phyloP scores from a whole-genome alignment of 768 basidiomycete species.

The Filobasidium wieringae region DNA sequence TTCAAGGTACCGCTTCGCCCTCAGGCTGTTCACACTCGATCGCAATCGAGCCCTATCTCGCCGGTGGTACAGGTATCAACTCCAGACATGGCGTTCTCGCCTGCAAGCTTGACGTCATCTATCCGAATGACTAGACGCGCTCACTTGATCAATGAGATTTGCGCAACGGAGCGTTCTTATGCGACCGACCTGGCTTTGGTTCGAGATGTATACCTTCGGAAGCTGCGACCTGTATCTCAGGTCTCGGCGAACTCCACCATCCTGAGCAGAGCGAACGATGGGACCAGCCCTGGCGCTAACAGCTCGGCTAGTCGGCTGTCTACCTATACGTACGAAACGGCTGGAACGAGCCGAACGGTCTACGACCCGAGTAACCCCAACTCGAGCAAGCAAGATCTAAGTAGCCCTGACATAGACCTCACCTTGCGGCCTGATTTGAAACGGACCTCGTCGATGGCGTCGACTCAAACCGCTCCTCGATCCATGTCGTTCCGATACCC shows the following conservation, averaged over 20 bases:
- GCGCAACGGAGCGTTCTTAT: slow-evolving; percentile 35
- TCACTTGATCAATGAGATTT: slow-evolving; percentile 38
- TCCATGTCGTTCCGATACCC: background rate
- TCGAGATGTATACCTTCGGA: slow-evolving; percentile 34
- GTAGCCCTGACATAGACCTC: background rate
- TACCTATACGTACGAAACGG: slow-evolving; percentile 26
- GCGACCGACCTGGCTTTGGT: slow-evolving; percentile 36
- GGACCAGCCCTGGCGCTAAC: slow-evolving; percentile 3
- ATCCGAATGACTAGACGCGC: slow-evolving; percentile 30
- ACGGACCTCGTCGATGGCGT: background rate
- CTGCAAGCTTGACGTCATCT: background rate
- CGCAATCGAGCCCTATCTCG: slow-evolving; percentile 5
- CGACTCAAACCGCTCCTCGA: background rate
- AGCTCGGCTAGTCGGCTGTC: slow-evolving; percentile 19
- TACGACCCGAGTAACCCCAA: slow-evolving; percentile 7
- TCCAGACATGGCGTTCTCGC: background rate
- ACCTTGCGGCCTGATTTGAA: background rate
- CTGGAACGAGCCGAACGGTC: slow-evolving; percentile 20
- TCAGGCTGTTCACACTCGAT: background rate
- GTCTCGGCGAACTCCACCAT: slow-evolving; percentile 12
- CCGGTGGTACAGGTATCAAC: background rate
- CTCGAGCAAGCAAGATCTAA: slow-evolving; percentile 2
- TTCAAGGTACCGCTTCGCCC: background rate
- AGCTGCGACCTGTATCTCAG: slow-evolving; percentile 24
- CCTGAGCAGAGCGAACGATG: slow-evolving; percentile 2